Evolutionary conservation across 2,329 filamentous ascomycete species (phyloP), one percentile per base, ranked within the genome.

Genomic region (Zasmidium citrigriseum): DNA sequence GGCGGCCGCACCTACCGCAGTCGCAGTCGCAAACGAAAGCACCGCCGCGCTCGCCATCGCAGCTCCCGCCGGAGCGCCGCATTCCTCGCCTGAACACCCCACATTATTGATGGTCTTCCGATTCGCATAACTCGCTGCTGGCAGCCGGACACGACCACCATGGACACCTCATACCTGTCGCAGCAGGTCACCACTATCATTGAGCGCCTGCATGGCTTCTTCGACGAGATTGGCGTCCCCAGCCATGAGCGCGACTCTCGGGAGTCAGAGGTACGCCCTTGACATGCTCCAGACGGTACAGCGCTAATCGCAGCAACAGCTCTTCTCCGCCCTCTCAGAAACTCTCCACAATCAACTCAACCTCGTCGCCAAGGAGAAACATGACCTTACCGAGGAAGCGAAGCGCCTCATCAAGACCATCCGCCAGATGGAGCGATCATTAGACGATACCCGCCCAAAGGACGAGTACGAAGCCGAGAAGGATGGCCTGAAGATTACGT

Each of bases 211-310:
- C 93, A 98, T 77, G 90, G 89, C 65, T 85, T 98, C 58, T 99
- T 97, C 72, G 95, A 99, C 75, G 93, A 99, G 73, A 99, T 99
- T 71, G 95, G 95, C 59, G 90, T 99, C n/a, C 86, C 93, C 24
- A 86, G 81, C 70, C 92, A 96, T 86, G 95, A 98, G 76, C 89
- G 95, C 71, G 92, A 98, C 73, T 83, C 86, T 51, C 85, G 95
- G 70, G 93, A 98, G 74, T 85, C 90, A 73, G 91, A 97, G 86
- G 93, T 96, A 80, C 71, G 83, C 16, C n/a, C 9, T 18, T 20
- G 1, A 24, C 18, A 21, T 11, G 23, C 4, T 29, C 34, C 45
- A 21, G n/a, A 9, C 3, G 18, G 20, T 14, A 18, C 21, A 38
- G 24, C 21, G 53, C 57, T 59, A 41, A 64, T 22, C 21, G 29